Evolutionary conservation across 768 basidiomycete species (phyloP).

Genomic region (Boletus subparvulus): DNA sequence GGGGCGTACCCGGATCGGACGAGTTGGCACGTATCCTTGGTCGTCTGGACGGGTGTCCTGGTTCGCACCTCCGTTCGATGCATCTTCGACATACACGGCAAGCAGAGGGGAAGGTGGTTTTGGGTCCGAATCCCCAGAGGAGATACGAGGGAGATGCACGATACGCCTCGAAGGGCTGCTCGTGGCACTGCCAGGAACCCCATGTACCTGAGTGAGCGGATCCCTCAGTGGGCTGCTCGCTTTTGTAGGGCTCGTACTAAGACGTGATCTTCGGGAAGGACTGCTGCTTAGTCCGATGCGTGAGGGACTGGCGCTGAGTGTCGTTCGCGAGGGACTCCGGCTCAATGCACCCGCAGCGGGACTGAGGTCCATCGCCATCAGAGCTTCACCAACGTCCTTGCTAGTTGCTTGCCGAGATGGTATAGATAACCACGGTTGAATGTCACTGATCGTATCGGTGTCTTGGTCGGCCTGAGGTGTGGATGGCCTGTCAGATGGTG

Average conservation of each 20-base stretch:
- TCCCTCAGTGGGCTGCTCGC: slow-evolving; percentile 20
- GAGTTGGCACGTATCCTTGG: slow-evolving; percentile 2
- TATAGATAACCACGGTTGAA: slow-evolving; percentile 34
- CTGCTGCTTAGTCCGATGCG: slow-evolving; percentile 19
- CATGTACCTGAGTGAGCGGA: background rate
- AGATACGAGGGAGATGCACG: slow-evolving; percentile 23
- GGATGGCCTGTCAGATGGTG: slow-evolving; percentile 17
- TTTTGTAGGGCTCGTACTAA: slow-evolving; percentile 25
- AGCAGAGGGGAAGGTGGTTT: slow-evolving; percentile 8
- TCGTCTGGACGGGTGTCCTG: slow-evolving; percentile 7
- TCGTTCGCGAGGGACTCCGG: slow-evolving; percentile 24
- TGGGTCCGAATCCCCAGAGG: slow-evolving; percentile 12
- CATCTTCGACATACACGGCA: background rate
- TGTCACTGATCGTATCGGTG: slow-evolving; percentile 8
- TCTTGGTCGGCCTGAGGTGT: slow-evolving; percentile 20
- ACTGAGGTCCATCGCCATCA: slow-evolving; percentile 42
- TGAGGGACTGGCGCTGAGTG: slow-evolving; percentile 22
- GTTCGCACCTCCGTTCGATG: background rate
- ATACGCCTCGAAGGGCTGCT: slow-evolving; percentile 24
- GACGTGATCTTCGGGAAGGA: slow-evolving; percentile 25
- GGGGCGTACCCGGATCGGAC: slow-evolving; percentile 33
- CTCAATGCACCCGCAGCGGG: slow-evolving; percentile 13
- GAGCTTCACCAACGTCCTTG: slow-evolving; percentile 25
- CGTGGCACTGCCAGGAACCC: slow-evolving; percentile 9
- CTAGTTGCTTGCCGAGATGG: slow-evolving; percentile 18